Conservation (phyloP, 129 eudicot species). For the Daucus carota region DNA sequence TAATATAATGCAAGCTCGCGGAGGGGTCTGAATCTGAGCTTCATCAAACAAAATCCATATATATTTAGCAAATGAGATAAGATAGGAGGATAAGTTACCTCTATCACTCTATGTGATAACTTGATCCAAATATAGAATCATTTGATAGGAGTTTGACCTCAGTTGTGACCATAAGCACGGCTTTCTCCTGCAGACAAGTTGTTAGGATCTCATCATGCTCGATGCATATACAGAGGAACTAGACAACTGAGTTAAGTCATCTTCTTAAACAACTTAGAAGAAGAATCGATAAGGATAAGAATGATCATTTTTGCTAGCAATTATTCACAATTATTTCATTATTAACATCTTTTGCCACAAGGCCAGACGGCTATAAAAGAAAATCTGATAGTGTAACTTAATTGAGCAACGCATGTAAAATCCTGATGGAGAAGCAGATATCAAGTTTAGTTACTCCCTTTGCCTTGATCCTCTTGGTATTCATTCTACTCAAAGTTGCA, state of each 20-base stretch:
- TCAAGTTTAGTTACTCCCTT: not conserved
- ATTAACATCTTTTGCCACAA: too few relatives aligned
- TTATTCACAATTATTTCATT: too few relatives aligned
- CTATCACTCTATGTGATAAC: not conserved
- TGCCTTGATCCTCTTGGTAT: slow-evolving; percentile 6
- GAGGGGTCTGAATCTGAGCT: not conserved
- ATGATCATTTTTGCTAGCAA: too few relatives aligned
- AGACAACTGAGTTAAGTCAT: not conserved
- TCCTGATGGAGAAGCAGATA: slow-evolving; percentile 10
- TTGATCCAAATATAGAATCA: not conserved
- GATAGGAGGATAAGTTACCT: not conserved
- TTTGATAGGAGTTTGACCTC: not conserved
- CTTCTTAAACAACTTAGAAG: not conserved
- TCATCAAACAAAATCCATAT: too few relatives aligned
- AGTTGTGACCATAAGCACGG: not conserved
- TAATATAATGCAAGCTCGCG: not conserved
- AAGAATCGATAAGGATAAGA: too few relatives aligned
- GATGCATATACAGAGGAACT: not conserved
- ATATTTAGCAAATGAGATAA: not conserved
- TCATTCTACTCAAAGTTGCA: not conserved
- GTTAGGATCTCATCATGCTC: not conserved
- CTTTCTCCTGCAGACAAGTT: not conserved
- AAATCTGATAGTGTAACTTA: not conserved
- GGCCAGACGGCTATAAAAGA: too few relatives aligned
- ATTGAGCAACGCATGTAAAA: not conserved